Conservation (phyloP, 2,329 filamentous ascomycete species). For the Colletotrichum karsti region DNA sequence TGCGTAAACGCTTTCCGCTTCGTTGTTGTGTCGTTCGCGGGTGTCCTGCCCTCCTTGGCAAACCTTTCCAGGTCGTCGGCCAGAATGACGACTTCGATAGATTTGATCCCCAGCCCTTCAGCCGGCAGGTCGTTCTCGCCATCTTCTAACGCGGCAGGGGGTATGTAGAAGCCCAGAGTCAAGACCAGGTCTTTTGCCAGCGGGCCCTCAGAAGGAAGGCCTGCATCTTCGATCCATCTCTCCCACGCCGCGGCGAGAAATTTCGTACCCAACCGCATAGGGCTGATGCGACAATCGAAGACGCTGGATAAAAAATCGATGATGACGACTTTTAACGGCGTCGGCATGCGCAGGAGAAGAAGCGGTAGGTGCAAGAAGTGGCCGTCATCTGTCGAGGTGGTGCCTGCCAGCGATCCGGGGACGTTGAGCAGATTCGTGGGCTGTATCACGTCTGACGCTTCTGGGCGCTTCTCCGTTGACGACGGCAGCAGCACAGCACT, state of each 20-base stretch:
- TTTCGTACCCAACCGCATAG: conserved; percentile 58
- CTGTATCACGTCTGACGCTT: neutral
- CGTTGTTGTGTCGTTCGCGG: conserved; percentile 15
- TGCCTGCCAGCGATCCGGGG: neutral
- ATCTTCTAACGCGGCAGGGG: conserved; percentile 33
- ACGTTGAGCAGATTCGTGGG: neutral
- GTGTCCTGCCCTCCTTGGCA: conserved; percentile 45
- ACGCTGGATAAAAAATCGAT: conserved; percentile 59
- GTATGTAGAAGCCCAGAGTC: conserved; percentile 59
- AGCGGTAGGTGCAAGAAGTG: conserved; percentile 59
- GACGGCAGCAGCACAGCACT: conserved; percentile 59
- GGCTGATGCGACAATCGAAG: conserved; percentile 65
- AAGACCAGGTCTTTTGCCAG: conserved; percentile 57
- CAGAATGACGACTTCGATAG: conserved; percentile 62
- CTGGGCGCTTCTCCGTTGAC: conserved; percentile 13
- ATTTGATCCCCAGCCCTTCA: conserved; percentile 44
- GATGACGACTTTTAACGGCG: conserved; percentile 57
- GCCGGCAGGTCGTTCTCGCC: conserved; percentile 24
- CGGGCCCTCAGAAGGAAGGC: conserved; percentile 41
- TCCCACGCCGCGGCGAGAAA: conserved; percentile 61
- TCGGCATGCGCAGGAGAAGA: conserved; percentile 64
- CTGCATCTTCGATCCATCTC: conserved; percentile 54
- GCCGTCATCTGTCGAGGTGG: conserved; percentile 22
- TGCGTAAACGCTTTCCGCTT: conserved; percentile 26
- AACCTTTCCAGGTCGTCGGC: conserved; percentile 57